Evolutionary conservation across 2,329 filamentous ascomycete species (phyloP).

Genomic region (Aspergillus ustus): DNA sequence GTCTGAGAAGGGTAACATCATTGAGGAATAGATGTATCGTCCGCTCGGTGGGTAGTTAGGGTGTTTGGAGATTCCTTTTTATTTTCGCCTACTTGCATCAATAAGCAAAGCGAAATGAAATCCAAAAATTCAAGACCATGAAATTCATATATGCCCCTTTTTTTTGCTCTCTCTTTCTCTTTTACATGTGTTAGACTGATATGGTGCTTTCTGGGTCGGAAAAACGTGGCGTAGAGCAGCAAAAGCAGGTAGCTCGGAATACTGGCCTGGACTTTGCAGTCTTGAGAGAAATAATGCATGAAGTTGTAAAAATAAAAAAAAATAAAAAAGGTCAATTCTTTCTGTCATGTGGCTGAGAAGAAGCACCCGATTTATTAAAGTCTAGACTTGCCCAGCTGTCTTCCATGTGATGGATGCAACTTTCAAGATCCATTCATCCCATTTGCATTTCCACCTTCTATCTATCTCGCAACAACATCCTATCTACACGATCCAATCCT

Average conservation of each 20-base stretch:
- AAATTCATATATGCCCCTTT: slow-evolving; percentile 30
- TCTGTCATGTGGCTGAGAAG: background rate
- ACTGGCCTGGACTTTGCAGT: slow-evolving; percentile 21
- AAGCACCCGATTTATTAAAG: background rate
- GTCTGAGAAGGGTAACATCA: slow-evolving; percentile 96
- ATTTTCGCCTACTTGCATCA: slow-evolving; percentile 47
- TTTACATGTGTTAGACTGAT: slow-evolving; percentile 30
- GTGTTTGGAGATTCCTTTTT: slow-evolving; percentile 38
- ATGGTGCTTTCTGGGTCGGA: slow-evolving; percentile 32
- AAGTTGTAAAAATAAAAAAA: too few relatives aligned
- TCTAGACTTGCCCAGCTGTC: background rate
- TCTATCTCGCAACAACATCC: background rate
- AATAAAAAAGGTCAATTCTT: background rate
- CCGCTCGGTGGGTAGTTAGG: slow-evolving; percentile 37
- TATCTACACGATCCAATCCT: background rate
- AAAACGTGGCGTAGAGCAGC: slow-evolving; percentile 36
- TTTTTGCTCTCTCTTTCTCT: slow-evolving; percentile 9
- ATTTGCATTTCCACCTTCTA: background rate
- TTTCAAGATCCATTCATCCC: background rate
- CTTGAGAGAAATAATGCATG: background rate
- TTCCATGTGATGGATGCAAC: background rate
- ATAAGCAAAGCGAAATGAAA: slow-evolving; percentile 44
- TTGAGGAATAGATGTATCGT: slow-evolving; percentile 58
- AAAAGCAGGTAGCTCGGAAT: slow-evolving; percentile 26
- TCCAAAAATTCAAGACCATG: slow-evolving; percentile 37